Evolutionary conservation across 306 rosid species (phyloP).

Genomic region (Canavalia ensiformis): DNA sequence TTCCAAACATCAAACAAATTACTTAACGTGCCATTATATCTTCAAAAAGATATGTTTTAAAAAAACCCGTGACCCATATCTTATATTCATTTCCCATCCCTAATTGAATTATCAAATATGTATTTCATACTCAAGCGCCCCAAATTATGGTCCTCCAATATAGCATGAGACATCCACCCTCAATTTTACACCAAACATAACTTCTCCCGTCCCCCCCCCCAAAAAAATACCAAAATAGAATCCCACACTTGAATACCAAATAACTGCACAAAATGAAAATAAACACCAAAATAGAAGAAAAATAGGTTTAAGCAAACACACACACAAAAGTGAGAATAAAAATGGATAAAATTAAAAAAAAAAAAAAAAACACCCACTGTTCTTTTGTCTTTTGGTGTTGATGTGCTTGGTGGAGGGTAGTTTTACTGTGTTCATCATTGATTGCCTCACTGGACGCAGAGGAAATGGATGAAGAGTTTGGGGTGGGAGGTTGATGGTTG

Average conservation of each 20-base stretch:
- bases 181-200: background rate
- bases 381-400: constrained; percentile 13
- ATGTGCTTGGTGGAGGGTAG: constrained; percentile 45
- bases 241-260: background rate
- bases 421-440: constrained; percentile 62
- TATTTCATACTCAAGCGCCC: constrained; percentile 18
- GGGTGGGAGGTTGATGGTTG: constrained; percentile 71
- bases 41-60: background rate
- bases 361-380: constrained; percentile 18
- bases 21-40: background rate
- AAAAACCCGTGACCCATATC: background rate
- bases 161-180: background rate
- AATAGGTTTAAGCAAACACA: background rate
- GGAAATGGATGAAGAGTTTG: constrained; percentile 86
- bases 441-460: constrained; percentile 73
- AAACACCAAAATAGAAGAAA: background rate
- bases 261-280: background rate
- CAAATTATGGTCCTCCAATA: background rate
- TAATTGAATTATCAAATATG: background rate
- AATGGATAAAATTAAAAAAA: background rate
- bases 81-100: background rate
- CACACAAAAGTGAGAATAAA: background rate
- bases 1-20: background rate
- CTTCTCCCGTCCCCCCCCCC: background rate
- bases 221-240: background rate